Evolutionary conservation across 1,139 yeast species (phyloP).

Genomic region (Scheffersomyces titani): DNA sequence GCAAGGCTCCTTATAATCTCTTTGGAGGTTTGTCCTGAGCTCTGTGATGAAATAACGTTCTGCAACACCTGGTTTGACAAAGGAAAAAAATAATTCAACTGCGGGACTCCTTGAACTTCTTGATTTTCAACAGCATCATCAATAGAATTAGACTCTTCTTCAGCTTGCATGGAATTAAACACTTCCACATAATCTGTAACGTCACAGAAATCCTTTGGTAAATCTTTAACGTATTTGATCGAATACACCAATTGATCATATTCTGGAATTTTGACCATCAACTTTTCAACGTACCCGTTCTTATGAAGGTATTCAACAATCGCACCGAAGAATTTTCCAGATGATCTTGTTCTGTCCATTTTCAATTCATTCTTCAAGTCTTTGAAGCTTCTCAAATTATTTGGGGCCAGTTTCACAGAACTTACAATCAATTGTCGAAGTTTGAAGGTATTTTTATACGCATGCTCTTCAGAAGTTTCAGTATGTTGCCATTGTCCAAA

Average conservation of each 20-base stretch:
- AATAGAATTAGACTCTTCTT: constrained; percentile 11
- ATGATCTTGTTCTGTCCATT: constrained; percentile 45
- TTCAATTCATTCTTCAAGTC: constrained; percentile 68
- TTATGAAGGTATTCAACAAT: constrained; percentile 52
- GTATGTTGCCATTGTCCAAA: constrained; percentile 17
- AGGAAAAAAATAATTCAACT: constrained; percentile 59
- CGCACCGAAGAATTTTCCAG: constrained; percentile 52
- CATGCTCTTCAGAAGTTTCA: constrained; percentile 18
- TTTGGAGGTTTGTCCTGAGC: constrained; percentile 59
- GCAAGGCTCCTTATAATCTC: constrained; percentile 48
- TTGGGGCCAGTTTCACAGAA: constrained; percentile 63
- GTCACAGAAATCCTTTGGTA: constrained; percentile 33
- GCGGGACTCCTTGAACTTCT: constrained; percentile 19
- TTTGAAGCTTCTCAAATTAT: constrained; percentile 62
- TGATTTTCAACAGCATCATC: constrained; percentile 6
- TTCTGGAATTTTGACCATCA: constrained; percentile 55
- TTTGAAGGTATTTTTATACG: constrained; percentile 32
- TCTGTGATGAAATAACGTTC: constrained; percentile 37
- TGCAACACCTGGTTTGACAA: constrained; percentile 62
- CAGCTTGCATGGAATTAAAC: constrained; percentile 11
- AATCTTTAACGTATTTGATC: constrained; percentile 58
- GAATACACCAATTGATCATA: constrained; percentile 52
- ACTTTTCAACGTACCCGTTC: constrained; percentile 56
- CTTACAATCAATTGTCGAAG: constrained; percentile 46
- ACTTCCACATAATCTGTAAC: constrained; percentile 23